A percentile compares a stretch with the other conserved stretches of the same genome.
Evolutionary conservation across 2,329 filamentous ascomycete genomes (phyloP).

Genomic region (Aspergillus sp.): DNA sequence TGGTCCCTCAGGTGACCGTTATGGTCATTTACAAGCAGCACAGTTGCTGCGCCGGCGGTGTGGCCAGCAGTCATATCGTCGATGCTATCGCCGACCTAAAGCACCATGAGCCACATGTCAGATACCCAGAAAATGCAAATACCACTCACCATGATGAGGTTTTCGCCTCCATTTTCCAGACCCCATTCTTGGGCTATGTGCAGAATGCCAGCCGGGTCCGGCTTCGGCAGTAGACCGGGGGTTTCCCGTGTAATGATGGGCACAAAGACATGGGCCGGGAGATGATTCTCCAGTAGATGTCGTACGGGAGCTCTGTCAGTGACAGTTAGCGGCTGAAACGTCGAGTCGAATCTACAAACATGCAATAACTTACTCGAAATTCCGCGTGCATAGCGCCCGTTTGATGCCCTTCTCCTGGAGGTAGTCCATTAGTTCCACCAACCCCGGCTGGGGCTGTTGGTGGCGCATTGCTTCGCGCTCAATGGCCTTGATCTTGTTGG

Average conservation of each 20-base stretch:
- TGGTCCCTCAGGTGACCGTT: conserved; percentile 69
- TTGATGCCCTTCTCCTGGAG: conserved; percentile 64
- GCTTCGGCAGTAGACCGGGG: conserved; percentile 67
- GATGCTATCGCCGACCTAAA: conserved; percentile 67
- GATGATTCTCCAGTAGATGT: conserved; percentile 63
- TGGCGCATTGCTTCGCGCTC: conserved; percentile 76
- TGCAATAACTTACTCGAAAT: conserved; percentile 66
- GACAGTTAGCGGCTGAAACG: background rate
- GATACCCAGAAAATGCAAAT: background rate
- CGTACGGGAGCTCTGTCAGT: conserved; percentile 37
- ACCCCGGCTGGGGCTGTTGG: conserved; percentile 79
- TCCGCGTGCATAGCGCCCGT: conserved; percentile 89
- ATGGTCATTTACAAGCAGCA: conserved; percentile 81
- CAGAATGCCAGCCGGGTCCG: conserved; percentile 80
- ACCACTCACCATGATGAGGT: conserved; percentile 36
- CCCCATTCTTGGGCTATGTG: conserved; percentile 80
- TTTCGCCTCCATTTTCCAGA: conserved; percentile 47
- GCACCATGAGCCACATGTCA: background rate
- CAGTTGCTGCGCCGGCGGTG: conserved; percentile 80
- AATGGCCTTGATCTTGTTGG: conserved; percentile 71
- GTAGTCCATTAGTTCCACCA: conserved; percentile 75
- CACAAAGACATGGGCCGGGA: conserved; percentile 64
- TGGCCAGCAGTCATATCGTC: conserved; percentile 92
- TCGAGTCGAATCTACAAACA: conserved; percentile 1
- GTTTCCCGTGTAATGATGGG: conserved; percentile 83